phyloP scores from a whole-genome alignment of 2,329 filamentous ascomycete genomes.

The Clonostachys byssicola region DNA sequence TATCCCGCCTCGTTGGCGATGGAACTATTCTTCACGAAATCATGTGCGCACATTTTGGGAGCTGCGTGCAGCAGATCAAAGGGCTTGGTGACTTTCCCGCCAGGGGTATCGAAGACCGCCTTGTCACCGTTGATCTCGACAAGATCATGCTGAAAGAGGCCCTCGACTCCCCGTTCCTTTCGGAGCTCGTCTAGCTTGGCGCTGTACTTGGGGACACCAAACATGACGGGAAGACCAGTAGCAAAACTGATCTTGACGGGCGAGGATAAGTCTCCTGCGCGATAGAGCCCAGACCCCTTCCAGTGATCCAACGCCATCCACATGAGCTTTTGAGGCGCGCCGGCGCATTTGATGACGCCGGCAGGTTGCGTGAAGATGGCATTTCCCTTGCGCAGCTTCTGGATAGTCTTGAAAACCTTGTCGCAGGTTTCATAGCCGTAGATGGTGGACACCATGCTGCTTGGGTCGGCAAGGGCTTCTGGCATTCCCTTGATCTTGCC shows the following conservation, averaged over 20 bases:
- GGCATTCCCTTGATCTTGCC: slow-evolving; percentile 48
- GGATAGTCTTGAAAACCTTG: slow-evolving; percentile 45
- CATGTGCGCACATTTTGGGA: slow-evolving; percentile 55
- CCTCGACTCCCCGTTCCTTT: slow-evolving; percentile 49
- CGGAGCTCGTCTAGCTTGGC: slow-evolving; percentile 48
- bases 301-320: slow-evolving; percentile 58
- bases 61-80: slow-evolving; percentile 55
- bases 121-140: background rate
- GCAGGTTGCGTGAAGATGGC: slow-evolving; percentile 58
- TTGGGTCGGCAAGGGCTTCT: slow-evolving; percentile 45
- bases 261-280: slow-evolving; percentile 28
- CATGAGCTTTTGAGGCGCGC: slow-evolving; percentile 58
- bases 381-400: slow-evolving; percentile 39
- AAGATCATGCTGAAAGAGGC: slow-evolving; percentile 44
- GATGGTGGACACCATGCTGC: slow-evolving; percentile 48
- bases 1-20: slow-evolving; percentile 51
- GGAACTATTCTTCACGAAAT: slow-evolving; percentile 46
- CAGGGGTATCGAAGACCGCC: slow-evolving; percentile 33
- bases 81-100: slow-evolving; percentile 26
- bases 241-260: slow-evolving; percentile 49
- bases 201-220: slow-evolving; percentile 57
- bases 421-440: slow-evolving; percentile 52
- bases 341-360: slow-evolving; percentile 56
- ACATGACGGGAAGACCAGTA: slow-evolving; percentile 52
- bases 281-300: slow-evolving; percentile 48